These are phyloP conservation scores for Pythium graminicola DNA, from an alignment of 352 stramenopile species.

Conservation along the genomic window DNA sequence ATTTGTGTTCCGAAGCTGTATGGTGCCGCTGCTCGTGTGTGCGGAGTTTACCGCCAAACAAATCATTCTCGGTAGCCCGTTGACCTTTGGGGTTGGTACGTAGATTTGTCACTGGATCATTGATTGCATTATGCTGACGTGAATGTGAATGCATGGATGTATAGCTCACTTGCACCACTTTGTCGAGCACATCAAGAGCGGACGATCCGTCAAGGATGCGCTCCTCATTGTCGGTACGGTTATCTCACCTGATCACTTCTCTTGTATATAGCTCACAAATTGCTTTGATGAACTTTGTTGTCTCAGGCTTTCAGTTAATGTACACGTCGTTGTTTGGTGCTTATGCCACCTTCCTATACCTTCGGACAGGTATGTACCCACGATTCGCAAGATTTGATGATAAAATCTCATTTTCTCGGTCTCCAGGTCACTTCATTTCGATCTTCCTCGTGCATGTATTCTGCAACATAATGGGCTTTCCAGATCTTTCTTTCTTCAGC, in stretches of 20 bases:
- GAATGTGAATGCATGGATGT: no score
- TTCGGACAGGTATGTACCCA: conserved; percentile 79
- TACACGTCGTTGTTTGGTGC: conserved; percentile 96
- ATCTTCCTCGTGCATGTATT: conserved; percentile 91
- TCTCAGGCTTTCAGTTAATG: conserved; percentile 87
- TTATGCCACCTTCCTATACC: conserved; percentile 92
- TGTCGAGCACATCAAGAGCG: conserved; percentile 71
- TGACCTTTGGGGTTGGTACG: conserved; percentile 93
- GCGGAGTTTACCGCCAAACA: conserved; percentile 69
- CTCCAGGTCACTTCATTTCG: conserved; percentile 73
- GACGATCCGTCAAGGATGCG: conserved; percentile 58
- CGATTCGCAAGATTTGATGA: no score
- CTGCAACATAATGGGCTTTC: conserved; percentile 95
- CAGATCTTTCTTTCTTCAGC: conserved; percentile 81
- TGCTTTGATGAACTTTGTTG: background rate
- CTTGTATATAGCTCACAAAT: background rate
- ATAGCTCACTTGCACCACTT: conserved; percentile 83
- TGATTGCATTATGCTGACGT: no score
- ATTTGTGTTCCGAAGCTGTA: conserved; percentile 94
- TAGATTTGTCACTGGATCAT: conserved; percentile 5
- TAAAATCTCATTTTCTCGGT: no score
- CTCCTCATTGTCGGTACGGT: conserved; percentile 68
- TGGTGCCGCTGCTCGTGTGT: conserved; percentile 87
- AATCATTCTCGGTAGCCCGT: conserved; percentile 80
- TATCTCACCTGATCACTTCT: background rate